Base-by-base conservation (phyloP, 2,329 filamentous ascomycete species). In the Dryadomyces quercus-mongolicae region DNA sequence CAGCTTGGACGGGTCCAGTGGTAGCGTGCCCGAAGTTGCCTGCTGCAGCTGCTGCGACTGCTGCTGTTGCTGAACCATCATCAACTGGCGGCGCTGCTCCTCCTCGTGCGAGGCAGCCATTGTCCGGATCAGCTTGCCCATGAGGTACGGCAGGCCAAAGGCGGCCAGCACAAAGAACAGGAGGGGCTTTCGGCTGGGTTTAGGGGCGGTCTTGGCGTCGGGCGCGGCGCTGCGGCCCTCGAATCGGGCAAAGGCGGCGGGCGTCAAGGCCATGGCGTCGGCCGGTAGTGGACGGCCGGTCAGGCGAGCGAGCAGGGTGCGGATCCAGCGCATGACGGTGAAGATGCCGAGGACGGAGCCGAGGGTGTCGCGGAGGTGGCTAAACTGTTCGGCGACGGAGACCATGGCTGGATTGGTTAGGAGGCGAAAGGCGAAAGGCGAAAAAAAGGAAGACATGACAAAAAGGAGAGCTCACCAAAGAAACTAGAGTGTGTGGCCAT, bases 401-500 rank as follows among this genome's bases (percentile, higher is more conserved):
- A 98, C 88, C 91, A 98, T 97, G 54, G 93, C 93, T 93, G 59
- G 7, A n/a, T 20, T 20, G 12, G 49, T 56, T 49, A 58, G 25
- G 46, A 46, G 64, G 49, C 54, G 48, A 18, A 16, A 44, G 12
- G 4, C 13, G 9, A 31, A 12, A 49, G 22, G 36, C n/a, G 31
- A 21, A 22, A 20, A 44, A 43, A 13, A 70, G 85, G 64, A 12
- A 18, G 31, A 16, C 12, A 21, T 2, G 46, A 45, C 36, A 38
- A 15, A 71, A n/a, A n/a, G n/a, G n/a, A n/a, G n/a, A n/a, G n/a
- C 85, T 64, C 79, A 95, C 90, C 91, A 65, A 97, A 98, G 70
- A 98, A 98, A 53, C 89, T 95, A 6, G 91, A 96, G 70, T 98
- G 93, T 0, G 93, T 98, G 34, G 94, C 93, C 94, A 98, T 98